Percentiles rank a stretch among this genome's conserved stretches.
These are phyloP conservation scores for Cyberlindnera petersonii DNA, from an alignment of 805 yeast species.

Conservation along the genomic window DNA sequence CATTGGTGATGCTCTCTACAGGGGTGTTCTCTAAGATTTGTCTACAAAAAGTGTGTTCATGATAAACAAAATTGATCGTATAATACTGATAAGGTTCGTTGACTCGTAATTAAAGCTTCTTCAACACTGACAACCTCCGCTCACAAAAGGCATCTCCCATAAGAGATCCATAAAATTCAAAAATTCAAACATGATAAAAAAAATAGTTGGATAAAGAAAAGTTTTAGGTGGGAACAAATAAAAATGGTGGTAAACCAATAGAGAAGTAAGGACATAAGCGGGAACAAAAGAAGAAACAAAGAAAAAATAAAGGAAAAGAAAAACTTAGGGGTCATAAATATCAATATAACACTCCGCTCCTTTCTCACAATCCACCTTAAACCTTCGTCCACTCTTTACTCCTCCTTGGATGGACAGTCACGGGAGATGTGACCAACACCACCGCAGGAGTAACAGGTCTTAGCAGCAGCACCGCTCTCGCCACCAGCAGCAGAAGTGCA, in stretches of 20 bases:
- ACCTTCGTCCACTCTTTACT: background rate
- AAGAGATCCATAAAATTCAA: conserved; percentile 1
- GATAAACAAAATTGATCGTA: conserved; percentile 2
- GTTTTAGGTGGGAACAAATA: conserved; percentile 2
- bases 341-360: background rate
- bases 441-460: conserved; percentile 45
- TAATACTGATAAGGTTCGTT: conserved; percentile 3
- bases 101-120: conserved; percentile 1
- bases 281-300: too few relatives aligned
- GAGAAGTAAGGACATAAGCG: too few relatives aligned
- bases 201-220: conserved; percentile 6
- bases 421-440: conserved; percentile 81
- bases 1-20: conserved; percentile 73
- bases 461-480: conserved; percentile 29
- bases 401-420: conserved; percentile 46
- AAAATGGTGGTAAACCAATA: too few relatives aligned
- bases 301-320: too few relatives aligned
- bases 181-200: conserved; percentile 5
- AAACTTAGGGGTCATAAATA: too few relatives aligned
- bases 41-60: background rate
- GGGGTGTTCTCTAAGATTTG: conserved; percentile 24
- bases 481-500: conserved; percentile 56
- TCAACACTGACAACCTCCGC: conserved; percentile 8
- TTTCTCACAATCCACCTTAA: background rate
- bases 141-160: too few relatives aligned